phyloP scores from a whole-genome alignment of 139 green algal genomes.

The Auxenochlorella pyrenoidosa region DNA sequence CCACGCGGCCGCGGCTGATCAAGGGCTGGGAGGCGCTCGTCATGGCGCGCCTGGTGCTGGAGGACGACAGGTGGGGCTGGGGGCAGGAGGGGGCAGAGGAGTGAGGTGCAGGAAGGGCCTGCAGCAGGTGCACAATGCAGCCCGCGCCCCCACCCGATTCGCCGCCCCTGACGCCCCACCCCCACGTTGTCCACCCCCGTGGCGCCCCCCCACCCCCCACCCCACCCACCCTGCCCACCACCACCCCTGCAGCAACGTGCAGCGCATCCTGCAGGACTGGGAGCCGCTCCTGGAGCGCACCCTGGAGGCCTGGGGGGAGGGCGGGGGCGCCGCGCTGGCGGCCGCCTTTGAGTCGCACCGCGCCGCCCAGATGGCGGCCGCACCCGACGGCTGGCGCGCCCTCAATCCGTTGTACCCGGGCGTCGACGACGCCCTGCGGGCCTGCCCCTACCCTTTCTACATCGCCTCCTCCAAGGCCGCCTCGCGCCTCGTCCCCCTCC shows the following conservation, averaged over 20 bases:
- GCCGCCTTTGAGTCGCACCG: conserved; percentile 60
- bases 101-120: neutral
- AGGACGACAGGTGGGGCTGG: conserved; percentile 45
- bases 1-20: conserved; percentile 65
- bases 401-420: conserved; percentile 57
- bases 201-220: neutral
- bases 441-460: conserved; percentile 52
- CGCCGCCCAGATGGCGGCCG: conserved; percentile 6
- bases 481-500: conserved; percentile 33
- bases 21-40: conserved; percentile 70
- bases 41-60: conserved; percentile 69
- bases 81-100: neutral
- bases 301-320: conserved; percentile 41
- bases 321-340: conserved; percentile 33
- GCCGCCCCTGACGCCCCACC: no score
- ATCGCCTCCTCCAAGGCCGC: conserved; percentile 43
- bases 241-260: conserved; percentile 7
- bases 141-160: no score
- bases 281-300: conserved; percentile 48
- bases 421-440: conserved; percentile 51
- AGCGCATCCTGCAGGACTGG: conserved; percentile 63
- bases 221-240: neutral
- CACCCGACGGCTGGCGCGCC: conserved; percentile 46
- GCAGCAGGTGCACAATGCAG: neutral
- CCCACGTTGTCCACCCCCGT: no score